phyloP scores from a whole-genome alignment of 2,329 filamentous ascomycete species.

The Colletotrichum tabaci region DNA sequence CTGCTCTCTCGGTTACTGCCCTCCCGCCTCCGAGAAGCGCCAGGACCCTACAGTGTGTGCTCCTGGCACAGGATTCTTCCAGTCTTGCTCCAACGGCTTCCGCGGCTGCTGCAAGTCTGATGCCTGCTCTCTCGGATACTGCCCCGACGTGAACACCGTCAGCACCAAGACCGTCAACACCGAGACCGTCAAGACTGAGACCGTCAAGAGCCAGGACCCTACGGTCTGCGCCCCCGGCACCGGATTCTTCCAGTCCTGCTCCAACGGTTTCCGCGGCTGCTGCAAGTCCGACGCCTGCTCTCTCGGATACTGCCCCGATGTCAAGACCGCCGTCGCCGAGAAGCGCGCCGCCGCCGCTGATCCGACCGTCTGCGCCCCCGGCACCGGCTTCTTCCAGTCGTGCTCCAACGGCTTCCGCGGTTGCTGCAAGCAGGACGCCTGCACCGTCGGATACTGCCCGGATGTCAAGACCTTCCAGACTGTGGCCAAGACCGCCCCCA shows the following conservation, averaged over 20 bases:
- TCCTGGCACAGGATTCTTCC: constrained; percentile 32
- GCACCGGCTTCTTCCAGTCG: constrained; percentile 35
- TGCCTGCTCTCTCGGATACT: constrained; percentile 31
- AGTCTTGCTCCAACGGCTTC: constrained; percentile 28
- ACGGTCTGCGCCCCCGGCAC: constrained; percentile 31
- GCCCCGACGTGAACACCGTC: constrained; percentile 23
- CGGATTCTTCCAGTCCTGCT: constrained; percentile 36
- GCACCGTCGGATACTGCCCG: constrained; percentile 33
- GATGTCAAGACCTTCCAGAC: constrained; percentile 33
- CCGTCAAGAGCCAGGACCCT: too few relatives aligned
- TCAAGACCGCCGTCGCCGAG: background rate
- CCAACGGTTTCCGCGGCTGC: constrained; percentile 33
- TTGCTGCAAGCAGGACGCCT: constrained; percentile 35
- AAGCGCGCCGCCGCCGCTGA: constrained; percentile 6
- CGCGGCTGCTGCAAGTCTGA: constrained; percentile 35
- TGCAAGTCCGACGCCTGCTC: constrained; percentile 35
- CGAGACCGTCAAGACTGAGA: too few relatives aligned
- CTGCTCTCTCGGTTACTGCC: constrained; percentile 12
- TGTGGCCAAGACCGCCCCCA: constrained; percentile 11
- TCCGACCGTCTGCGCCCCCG: constrained; percentile 29
- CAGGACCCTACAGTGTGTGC: constrained; percentile 27
- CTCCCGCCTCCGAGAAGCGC: background rate
- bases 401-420: constrained; percentile 35
- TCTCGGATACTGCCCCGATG: constrained; percentile 25
- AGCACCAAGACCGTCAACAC: background rate